Conservation (phyloP, 495 filamentous ascomycete genomes). For the Tuber melanosporum region DNA sequence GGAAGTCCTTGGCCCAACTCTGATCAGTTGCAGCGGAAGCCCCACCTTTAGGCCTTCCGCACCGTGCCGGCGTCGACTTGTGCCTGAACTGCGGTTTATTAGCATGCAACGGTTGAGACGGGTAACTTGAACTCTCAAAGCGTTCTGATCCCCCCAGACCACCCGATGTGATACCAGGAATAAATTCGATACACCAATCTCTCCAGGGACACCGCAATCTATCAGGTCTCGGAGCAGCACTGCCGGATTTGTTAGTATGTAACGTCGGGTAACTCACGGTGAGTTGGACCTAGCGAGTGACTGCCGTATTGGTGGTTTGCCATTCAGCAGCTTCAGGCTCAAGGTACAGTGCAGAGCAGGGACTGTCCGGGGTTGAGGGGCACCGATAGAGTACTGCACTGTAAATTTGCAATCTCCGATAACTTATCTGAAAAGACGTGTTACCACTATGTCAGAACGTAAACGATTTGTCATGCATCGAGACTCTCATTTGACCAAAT, state of each 20-base stretch:
- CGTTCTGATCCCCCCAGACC: not conserved
- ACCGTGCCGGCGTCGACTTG: too few species aligned
- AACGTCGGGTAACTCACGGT: not conserved
- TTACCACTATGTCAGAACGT: not conserved
- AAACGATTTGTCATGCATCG: not conserved
- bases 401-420: not conserved
- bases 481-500: not conserved
- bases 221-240: not conserved
- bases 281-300: not conserved
- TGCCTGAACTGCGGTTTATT: too few species aligned
- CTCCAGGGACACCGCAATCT: not conserved
- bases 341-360: too few species aligned
- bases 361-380: too few species aligned
- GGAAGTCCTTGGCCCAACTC: too few species aligned
- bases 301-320: not conserved
- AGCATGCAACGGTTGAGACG: too few species aligned
- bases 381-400: too few species aligned
- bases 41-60: too few species aligned
- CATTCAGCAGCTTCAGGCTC: not conserved
- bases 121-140: too few species aligned
- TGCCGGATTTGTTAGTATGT: not conserved
- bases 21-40: too few species aligned
- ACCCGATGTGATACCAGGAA: not conserved
- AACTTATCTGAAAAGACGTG: not conserved
- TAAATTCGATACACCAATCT: not conserved